Evolutionary conservation across 441 rosid species (phyloP).

Genomic region (Aquilaria agallochum): DNA sequence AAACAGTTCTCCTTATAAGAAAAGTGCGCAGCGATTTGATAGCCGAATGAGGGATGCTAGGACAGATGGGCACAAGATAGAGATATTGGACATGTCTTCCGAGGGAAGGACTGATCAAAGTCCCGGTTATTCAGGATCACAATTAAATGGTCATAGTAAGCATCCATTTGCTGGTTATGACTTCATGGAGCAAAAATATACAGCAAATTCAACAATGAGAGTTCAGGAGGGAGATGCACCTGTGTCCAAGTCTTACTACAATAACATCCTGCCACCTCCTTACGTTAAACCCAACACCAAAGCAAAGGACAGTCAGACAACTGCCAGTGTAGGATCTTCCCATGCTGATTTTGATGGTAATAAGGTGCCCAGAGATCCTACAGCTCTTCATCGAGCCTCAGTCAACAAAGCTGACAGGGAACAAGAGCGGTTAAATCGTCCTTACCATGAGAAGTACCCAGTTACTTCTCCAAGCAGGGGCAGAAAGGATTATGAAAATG

Average conservation of each 20-base stretch:
- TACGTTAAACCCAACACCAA: constrained; percentile 61
- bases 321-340: constrained; percentile 32
- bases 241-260: constrained; percentile 30
- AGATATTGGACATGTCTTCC: constrained; percentile 16
- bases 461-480: constrained; percentile 20
- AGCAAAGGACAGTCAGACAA: constrained; percentile 37
- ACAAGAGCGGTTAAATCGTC: constrained; percentile 18
- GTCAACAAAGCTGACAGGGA: constrained; percentile 22
- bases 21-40: constrained; percentile 23
- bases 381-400: constrained; percentile 10
- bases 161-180: constrained; percentile 20
- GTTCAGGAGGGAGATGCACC: constrained; percentile 30
- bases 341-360: constrained; percentile 22
- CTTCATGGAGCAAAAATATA: constrained; percentile 20
- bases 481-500: constrained; percentile 19
- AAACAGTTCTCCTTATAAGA: constrained; percentile 41
- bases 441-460: constrained; percentile 27
- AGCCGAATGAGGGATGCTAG: constrained; percentile 24
- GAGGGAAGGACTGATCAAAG: constrained; percentile 21
- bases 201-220: constrained; percentile 22
- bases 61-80: constrained; percentile 35
- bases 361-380: constrained; percentile 29
- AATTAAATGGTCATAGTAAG: constrained; percentile 27
- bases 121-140: constrained; percentile 22
- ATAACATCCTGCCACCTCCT: constrained; percentile 74